Evolutionary conservation across 768 basidiomycete genomes (phyloP).

Genomic region (Trametes cingulata): DNA sequence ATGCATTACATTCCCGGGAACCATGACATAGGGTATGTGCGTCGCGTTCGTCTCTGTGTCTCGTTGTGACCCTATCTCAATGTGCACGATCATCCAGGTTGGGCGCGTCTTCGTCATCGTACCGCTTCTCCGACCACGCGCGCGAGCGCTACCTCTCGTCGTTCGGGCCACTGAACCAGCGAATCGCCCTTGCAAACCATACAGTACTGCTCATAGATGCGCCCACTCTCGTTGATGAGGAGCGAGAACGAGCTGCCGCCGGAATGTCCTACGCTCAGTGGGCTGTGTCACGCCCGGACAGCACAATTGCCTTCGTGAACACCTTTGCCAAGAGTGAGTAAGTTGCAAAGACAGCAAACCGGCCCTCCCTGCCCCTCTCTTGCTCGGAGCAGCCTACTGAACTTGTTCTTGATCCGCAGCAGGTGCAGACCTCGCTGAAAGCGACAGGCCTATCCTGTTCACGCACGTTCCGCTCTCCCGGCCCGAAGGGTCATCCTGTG

Average conservation of each 20-base stretch:
- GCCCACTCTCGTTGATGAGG: constrained; percentile 74
- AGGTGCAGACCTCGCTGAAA: constrained; percentile 10
- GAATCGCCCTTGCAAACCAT: constrained; percentile 67
- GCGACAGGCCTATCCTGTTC: constrained; percentile 66
- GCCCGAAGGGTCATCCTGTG: constrained; percentile 67
- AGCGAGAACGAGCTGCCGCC: constrained; percentile 47
- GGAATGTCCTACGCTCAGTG: constrained; percentile 48
- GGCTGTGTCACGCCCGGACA: constrained; percentile 44
- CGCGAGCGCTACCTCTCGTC: constrained; percentile 62
- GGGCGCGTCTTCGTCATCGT: constrained; percentile 24
- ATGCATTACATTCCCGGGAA: constrained; percentile 85
- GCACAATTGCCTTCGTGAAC: constrained; percentile 48
- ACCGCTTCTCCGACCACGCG: constrained; percentile 28
- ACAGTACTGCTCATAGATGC: constrained; percentile 74
- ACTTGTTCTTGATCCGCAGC: not conserved
- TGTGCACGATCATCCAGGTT: constrained; percentile 27
- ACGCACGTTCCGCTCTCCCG: constrained; percentile 90
- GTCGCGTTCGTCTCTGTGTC: constrained; percentile 5
- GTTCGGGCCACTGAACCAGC: constrained; percentile 75
- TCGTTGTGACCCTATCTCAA: constrained; percentile 7
- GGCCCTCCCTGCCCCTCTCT: not conserved
- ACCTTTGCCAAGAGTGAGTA: constrained; percentile 42
- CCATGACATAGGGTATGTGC: constrained; percentile 77
- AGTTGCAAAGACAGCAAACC: constrained; percentile 14
- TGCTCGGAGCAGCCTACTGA: not conserved